Percentiles rank a stretch among this genome's conserved stretches.
phyloP scores from a whole-genome alignment of 768 basidiomycete genomes.

The Boletus sensibilis region DNA sequence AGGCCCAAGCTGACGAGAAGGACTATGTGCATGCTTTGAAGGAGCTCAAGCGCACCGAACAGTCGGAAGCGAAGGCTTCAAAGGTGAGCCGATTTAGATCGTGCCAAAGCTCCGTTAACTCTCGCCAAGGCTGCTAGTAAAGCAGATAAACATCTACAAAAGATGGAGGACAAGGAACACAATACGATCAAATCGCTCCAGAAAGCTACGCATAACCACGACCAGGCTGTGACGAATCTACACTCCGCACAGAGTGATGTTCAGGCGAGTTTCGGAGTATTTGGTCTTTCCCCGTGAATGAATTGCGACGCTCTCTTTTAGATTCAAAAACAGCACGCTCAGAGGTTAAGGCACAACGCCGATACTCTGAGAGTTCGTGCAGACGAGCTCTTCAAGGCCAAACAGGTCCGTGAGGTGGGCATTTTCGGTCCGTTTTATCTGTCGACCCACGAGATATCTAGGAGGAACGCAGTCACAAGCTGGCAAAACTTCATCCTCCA shows the following conservation, averaged over 20 bases:
- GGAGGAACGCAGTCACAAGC: slow-evolving; percentile 21
- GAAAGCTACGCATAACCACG: slow-evolving; percentile 52
- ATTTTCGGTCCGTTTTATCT: not conserved
- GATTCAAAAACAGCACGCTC: slow-evolving; percentile 27
- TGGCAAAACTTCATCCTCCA: slow-evolving; percentile 9
- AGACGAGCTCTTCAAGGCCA: slow-evolving; percentile 21
- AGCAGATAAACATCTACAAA: slow-evolving; percentile 45
- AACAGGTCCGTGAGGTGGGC: slow-evolving; percentile 25
- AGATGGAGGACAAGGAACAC: slow-evolving; percentile 51
- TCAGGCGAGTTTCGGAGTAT: slow-evolving; percentile 33
- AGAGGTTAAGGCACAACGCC: slow-evolving; percentile 17
- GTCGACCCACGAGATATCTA: not conserved
- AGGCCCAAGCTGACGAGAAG: slow-evolving; percentile 52
- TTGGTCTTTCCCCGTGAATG: not conserved
- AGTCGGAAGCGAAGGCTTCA: slow-evolving; percentile 48
- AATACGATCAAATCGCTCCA: slow-evolving; percentile 49
- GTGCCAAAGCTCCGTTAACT: not conserved
- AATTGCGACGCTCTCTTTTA: not conserved
- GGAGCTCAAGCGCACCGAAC: slow-evolving; percentile 53
- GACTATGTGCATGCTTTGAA: slow-evolving; percentile 52
- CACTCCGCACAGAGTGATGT: slow-evolving; percentile 44
- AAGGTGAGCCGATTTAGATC: slow-evolving; percentile 39
- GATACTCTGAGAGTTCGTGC: slow-evolving; percentile 19
- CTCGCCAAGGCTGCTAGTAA: slow-evolving; percentile 42
- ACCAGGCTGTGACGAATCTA: slow-evolving; percentile 44